Conservation (phyloP, 2,329 filamentous ascomycete species). For the Tetracladium maxilliforme region DNA sequence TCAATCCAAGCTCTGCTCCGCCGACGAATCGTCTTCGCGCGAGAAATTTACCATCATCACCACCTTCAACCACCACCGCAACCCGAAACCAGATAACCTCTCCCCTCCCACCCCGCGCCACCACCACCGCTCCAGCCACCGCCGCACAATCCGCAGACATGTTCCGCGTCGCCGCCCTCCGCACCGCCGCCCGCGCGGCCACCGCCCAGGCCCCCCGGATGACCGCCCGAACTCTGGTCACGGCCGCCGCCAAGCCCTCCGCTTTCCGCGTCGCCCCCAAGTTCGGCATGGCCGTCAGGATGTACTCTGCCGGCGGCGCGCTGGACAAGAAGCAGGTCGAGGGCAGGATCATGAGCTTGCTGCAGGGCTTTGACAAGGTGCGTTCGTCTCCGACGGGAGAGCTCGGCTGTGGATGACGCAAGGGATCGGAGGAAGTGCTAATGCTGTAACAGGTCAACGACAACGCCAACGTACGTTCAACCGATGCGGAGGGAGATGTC, state of each 20-base stretch:
- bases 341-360: constrained; percentile 78
- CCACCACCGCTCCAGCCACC: constrained; percentile 3
- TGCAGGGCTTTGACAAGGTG: constrained; percentile 97
- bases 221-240: constrained; percentile 30
- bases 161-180: constrained; percentile 80
- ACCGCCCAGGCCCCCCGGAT: constrained; percentile 33
- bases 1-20: too few relatives aligned
- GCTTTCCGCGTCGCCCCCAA: constrained; percentile 47
- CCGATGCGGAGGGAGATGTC: neutral
- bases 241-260: constrained; percentile 41
- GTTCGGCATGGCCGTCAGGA: constrained; percentile 53
- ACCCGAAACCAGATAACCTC: constrained; percentile 1
- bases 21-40: too few relatives aligned
- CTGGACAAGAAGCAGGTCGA: constrained; percentile 76
- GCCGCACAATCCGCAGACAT: constrained; percentile 35
- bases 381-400: too few relatives aligned
- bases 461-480: constrained; percentile 37
- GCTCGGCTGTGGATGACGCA: constrained; percentile 1
- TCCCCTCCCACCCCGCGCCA: constrained; percentile 4
- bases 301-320: constrained; percentile 72
- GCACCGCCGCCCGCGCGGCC: constrained; percentile 48
- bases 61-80: too few relatives aligned
- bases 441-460: constrained; percentile 46
- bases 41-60: too few relatives aligned
- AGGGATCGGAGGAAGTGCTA: constrained; percentile 3